Base-by-base conservation (phyloP, 1,284 basidiomycete genomes). In the Ceratobasidium sp. region DNA sequence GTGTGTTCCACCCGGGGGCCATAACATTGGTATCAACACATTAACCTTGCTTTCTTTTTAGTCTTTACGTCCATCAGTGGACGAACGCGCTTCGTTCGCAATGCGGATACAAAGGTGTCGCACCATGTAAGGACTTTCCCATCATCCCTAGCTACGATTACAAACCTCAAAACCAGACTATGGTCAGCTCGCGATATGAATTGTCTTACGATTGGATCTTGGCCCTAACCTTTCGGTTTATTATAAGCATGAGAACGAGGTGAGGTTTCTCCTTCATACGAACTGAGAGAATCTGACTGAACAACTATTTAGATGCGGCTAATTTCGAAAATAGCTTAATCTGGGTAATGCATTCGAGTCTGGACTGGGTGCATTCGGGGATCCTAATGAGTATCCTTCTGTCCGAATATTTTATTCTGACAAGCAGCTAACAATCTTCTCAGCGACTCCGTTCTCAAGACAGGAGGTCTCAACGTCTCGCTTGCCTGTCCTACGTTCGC, bases 81-180 rank as follows among this genome's bases (percentile, higher is more conserved):
- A 47, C 43, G 3, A 64, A 49, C n/a, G 43, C 62, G 7, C 21
- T 55, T 30, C 52, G 52, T 7, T 55, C 52, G 8, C 2, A 55
- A 16, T 55, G 52, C 26, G 52, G 52, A 26, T 55, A 55, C 52
- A 30, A 30, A 16, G 52, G 52, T 28, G 28, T 55, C 8, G 52
- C 52, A 30, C 52, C 52, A 23, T 55, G 52, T 55, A 28, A 55
- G 52, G n/a, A n/a, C n/a, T n/a, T n/a, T n/a, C n/a, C n/a, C n/a
- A n/a, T n/a, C n/a, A n/a, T n/a, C n/a, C n/a, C n/a, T n/a, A n/a
- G n/a, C n/a, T n/a, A n/a, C n/a, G n/a, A n/a, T n/a, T 30, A 6
- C 16, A 11, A 55, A 21, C 28, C 5, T 55, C 7, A 9, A 5
- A 3, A 26, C 26, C 26, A 58, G 55, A 58, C n/a, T 58, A 30